phyloP scores from a whole-genome alignment of 768 basidiomycete species.

The Rhizopogon vesiculosus region DNA sequence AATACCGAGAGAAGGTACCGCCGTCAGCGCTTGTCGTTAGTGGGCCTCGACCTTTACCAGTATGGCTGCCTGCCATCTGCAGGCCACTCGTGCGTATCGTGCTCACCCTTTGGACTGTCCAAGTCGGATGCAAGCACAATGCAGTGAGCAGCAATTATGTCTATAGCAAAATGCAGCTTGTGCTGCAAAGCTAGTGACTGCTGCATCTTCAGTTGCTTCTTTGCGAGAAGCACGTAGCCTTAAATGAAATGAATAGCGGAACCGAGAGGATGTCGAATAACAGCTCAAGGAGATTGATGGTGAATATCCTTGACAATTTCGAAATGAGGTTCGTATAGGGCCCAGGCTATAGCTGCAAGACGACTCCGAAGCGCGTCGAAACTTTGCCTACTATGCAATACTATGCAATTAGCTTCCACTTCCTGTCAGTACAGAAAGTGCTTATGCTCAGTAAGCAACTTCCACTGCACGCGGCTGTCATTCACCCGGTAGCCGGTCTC shows the following conservation, averaged over 20 bases:
- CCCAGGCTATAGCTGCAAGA: too few species aligned
- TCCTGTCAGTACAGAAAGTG: too few species aligned
- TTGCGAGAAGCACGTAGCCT: conserved; percentile 54
- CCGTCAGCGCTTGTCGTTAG: conserved; percentile 19
- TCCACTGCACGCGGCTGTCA: conserved; percentile 17
- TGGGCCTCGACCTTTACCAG: conserved; percentile 14
- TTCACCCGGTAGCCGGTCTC: conserved; percentile 36
- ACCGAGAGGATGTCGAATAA: conserved; percentile 83
- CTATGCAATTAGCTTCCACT: too few species aligned
- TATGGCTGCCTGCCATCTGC: not conserved
- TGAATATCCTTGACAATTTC: conserved; percentile 73
- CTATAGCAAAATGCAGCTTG: conserved; percentile 63
- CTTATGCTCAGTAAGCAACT: too few species aligned
- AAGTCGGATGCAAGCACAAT: not conserved
- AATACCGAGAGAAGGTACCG: conserved; percentile 32
- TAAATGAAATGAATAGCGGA: conserved; percentile 85
- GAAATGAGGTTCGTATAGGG: conserved; percentile 23
- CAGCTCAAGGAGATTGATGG: conserved; percentile 86
- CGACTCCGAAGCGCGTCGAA: too few species aligned
- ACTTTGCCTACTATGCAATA: too few species aligned
- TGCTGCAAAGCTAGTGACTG: conserved; percentile 85
- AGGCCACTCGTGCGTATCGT: conserved; percentile 19
- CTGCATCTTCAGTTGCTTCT: conserved; percentile 76
- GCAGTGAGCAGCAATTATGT: conserved; percentile 8
- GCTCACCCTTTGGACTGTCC: conserved; percentile 5